Evolutionary conservation across 257 asterid species (phyloP), one percentile per base, ranked within the genome.

Genomic region (Gardenia jasminoides): DNA sequence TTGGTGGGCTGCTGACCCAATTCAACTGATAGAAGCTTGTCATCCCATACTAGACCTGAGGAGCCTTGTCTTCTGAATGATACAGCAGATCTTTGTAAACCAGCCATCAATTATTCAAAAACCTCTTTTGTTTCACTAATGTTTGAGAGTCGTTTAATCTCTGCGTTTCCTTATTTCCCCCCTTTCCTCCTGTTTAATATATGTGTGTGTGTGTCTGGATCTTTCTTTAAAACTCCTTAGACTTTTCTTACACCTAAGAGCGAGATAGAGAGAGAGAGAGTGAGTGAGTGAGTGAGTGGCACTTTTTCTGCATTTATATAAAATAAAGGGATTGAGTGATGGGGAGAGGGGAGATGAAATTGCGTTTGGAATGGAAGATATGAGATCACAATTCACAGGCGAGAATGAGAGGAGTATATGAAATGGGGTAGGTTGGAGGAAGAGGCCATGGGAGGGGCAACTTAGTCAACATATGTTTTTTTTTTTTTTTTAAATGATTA

Each of bases 41-140:
- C 97, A 82, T 93, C 94, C 97, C 97, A 93, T 16, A 93, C 91
- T n/a, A 89, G 81, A 52, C 97, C 97, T n/a, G 97, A 93, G 11
- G 97, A 93, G 58, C 97, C 97, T 65, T 91, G 97, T 72, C 97
- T 81, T 88, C 97, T 77, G 89, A 93, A 93, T 19, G 97, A 93
- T 10, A 88, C 87, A 1, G 90, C 86, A 69, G 97, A 93, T 90
- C 97, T 87, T 87, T 93, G 97, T 75, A 93, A 84, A 36, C 97
- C 97, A 58, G 86, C 97, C 97, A 93, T 93, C 46, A 67, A 70
- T 5, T 5, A 36, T 16, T 11, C 30, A 2, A 30, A 65, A 2
- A 0, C 24, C 13, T 2, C 71, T 28, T 46, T 64, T 6, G 62
- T n/a, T 43, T 19, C 39, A 22, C 44, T 22, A 41, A 69, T 10